These are phyloP conservation scores for Talaromyces sp. DNA, from an alignment of 2,329 filamentous ascomycete genomes.

Conservation along the genomic window DNA sequence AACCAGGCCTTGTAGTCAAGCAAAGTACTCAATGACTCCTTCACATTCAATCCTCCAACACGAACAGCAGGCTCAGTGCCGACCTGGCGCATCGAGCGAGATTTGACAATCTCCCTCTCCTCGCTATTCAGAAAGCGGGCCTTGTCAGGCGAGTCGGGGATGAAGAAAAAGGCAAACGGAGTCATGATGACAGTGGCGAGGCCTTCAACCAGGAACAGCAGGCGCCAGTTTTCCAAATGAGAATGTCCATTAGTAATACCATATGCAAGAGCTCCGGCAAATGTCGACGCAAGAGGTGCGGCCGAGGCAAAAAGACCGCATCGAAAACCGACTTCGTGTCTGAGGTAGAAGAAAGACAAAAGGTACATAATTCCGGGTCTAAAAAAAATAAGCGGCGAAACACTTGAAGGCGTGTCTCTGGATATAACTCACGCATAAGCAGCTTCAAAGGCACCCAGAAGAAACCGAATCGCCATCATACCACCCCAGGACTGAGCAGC, in stretches of 20 bases:
- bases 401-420: constrained; percentile 12
- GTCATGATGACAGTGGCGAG: constrained; percentile 41
- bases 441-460: constrained; percentile 37
- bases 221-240: constrained; percentile 37
- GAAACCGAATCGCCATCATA: constrained; percentile 45
- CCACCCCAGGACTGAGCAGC: constrained; percentile 39
- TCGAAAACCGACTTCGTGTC: constrained; percentile 52
- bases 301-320: constrained; percentile 52
- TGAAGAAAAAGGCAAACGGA: constrained; percentile 36
- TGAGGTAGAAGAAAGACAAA: constrained; percentile 55
- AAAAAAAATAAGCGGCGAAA: constrained; percentile 31
- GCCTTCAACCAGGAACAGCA: constrained; percentile 49
- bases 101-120: constrained; percentile 32
- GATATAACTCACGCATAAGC: not conserved
- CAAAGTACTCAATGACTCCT: not conserved
- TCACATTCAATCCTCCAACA: not conserved
- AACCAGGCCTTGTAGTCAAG: not conserved
- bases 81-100: not conserved
- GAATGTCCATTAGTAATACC: constrained; percentile 57
- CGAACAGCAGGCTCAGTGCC: not conserved
- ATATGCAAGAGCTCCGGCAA: constrained; percentile 65
- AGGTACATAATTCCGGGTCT: constrained; percentile 45
- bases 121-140: constrained; percentile 37
- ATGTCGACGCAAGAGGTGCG: constrained; percentile 69
- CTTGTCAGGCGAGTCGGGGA: constrained; percentile 43